These are phyloP conservation scores for Aplosporella prunicola DNA, from an alignment of 2,329 filamentous ascomycete genomes.

Conservation along the genomic window DNA sequence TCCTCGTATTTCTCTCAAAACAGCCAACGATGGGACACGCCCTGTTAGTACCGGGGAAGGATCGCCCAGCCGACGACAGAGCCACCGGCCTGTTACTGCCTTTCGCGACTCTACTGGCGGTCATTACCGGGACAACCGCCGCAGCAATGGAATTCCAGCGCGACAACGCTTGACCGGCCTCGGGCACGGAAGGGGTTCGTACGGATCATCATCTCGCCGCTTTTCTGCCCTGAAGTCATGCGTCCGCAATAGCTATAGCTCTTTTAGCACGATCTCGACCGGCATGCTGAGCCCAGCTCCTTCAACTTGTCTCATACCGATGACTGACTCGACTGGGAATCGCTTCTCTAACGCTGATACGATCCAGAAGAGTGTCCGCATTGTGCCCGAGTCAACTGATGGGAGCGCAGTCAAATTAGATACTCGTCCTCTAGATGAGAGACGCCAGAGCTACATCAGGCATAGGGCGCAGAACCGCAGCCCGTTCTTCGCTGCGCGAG, in stretches of 20 bases:
- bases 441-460: conserved; percentile 33
- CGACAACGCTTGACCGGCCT: conserved; percentile 23
- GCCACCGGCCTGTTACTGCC: too few species aligned
- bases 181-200: conserved; percentile 22
- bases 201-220: conserved; percentile 7
- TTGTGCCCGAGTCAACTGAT: conserved; percentile 21
- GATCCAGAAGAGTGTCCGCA: conserved; percentile 24
- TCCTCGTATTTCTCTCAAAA: conserved; percentile 21
- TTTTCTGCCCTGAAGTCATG: conserved; percentile 1
- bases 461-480: conserved; percentile 31
- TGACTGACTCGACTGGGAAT: conserved; percentile 21
- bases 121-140: too few species aligned
- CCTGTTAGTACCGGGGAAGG: too few species aligned
- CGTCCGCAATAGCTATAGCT: conserved; percentile 27
- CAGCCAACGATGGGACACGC: too few species aligned
- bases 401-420: too few species aligned
- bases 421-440: conserved; percentile 29
- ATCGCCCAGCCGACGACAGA: too few species aligned
- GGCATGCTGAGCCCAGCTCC: conserved; percentile 21
- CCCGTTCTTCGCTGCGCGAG: conserved; percentile 31
- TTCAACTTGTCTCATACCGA: too few species aligned
- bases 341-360: conserved; percentile 19
- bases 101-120: too few species aligned
- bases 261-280: conserved; percentile 29
- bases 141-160: conserved; percentile 21